These are phyloP conservation scores for Entoloma clypeatum DNA, from an alignment of 1,284 basidiomycete genomes.

Conservation along the genomic window DNA sequence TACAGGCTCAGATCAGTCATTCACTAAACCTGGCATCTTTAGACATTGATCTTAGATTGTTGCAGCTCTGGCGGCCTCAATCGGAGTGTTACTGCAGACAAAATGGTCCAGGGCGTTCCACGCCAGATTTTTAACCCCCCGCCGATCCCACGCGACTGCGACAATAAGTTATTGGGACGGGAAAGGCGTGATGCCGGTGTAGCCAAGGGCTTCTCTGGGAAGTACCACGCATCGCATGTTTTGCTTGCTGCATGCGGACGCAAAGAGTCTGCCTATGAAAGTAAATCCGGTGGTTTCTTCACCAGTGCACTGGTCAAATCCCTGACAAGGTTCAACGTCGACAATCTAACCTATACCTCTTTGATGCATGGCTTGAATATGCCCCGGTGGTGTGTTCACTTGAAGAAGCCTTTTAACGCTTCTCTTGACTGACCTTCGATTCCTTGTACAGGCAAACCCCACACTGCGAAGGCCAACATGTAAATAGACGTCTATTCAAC, in stretches of 20 bases:
- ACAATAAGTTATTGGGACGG: constrained; percentile 19
- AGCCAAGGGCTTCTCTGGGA: constrained; percentile 22
- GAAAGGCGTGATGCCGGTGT: constrained; percentile 11
- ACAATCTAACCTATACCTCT: constrained; percentile 28
- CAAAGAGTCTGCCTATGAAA: constrained; percentile 28
- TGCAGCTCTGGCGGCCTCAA: constrained; percentile 34
- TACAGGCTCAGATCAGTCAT: neutral
- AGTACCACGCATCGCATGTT: constrained; percentile 30
- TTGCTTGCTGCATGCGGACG: constrained; percentile 34
- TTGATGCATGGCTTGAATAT: constrained; percentile 30
- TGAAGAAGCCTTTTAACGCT: neutral
- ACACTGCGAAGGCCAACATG: constrained; percentile 30
- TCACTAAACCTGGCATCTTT: neutral
- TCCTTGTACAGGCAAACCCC: constrained; percentile 26
- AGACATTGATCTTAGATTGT: constrained; percentile 40
- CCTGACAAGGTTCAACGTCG: constrained; percentile 19
- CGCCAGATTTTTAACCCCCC: constrained; percentile 27
- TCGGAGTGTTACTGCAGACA: constrained; percentile 12
- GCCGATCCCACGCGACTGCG: constrained; percentile 18
- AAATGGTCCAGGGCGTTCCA: constrained; percentile 10
- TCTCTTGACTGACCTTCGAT: neutral
- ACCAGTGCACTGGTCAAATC: constrained; percentile 27
- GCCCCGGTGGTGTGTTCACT: constrained; percentile 25
- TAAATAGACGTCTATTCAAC: constrained; percentile 29
- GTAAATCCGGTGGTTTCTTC: constrained; percentile 26